Base-by-base conservation (phyloP, 2,329 filamentous ascomycete species). In the Arthrinium phaeospermum region DNA sequence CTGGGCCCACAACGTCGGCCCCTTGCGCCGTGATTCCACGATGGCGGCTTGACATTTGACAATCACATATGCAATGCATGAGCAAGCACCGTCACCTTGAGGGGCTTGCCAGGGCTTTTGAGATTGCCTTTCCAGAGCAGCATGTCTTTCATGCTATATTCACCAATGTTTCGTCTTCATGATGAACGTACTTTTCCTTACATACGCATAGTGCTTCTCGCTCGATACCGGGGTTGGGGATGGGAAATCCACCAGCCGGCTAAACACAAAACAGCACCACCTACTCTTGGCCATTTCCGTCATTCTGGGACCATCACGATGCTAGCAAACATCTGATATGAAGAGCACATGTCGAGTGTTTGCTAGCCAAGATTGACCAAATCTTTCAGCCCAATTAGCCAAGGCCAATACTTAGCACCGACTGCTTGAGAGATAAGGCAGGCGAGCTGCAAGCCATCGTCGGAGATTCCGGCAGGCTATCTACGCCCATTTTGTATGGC, bases 391-490 rank as follows among this genome's bases (percentile, higher is more conserved):
- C 57, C 57, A 64, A 64, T 64, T 34, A 41, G 22, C 34, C 30
- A n/a, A 22, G 30, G 10, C 57, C 19, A 64, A 37, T 14, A 64
- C n/a, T 41, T n/a, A 34, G 34, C 34, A 24, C n/a, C 10, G 57
- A 12, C 57, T 41, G 71, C 68, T 67, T 47, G 47, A 71, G 30
- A 76, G 74, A 77, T 75, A 76, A 77, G 68, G 72, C 69, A 75
- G 72, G 74, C 72, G 70, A 73, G 69, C 71, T 74, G 72, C 41
- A 71, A 72, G 51, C 69, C 69, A 73, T 69, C 73, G 74, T 75
- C 67, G 70, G 22, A 72, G 71, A 71, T 64, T 37, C 69, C 73
- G 67, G 41, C 19, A 27, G 69, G 74, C 71, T 71, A 75, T 75
- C 16, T 71, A 70, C 22, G 46, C 46, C 67, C 46, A 69, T 44